phyloP scores from a whole-genome alignment of 805 yeast species.

The Metschnikowia lachancei region DNA sequence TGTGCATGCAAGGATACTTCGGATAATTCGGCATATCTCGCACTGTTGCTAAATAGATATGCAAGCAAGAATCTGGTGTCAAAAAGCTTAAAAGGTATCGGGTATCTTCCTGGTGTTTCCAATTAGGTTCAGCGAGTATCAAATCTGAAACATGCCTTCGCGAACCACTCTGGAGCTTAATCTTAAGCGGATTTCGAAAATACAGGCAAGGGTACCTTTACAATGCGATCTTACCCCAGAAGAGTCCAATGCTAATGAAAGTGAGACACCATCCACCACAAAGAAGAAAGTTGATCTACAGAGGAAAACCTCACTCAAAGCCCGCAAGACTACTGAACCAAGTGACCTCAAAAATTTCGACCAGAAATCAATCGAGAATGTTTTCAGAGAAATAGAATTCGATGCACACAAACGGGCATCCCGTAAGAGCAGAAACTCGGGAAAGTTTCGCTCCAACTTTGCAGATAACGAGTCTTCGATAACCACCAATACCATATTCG shows the following conservation, averaged over 20 bases:
- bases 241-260: conserved; percentile 7
- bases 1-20: conserved; percentile 1
- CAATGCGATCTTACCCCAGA: conserved; percentile 11
- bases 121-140: background rate
- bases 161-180: conserved; percentile 7
- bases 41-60: conserved; percentile 4
- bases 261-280: conserved; percentile 8
- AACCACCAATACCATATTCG: conserved; percentile 49
- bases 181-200: conserved; percentile 11
- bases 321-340: background rate
- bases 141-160: conserved; percentile 3
- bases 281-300: background rate
- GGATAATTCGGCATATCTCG: conserved; percentile 8
- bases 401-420: conserved; percentile 10
- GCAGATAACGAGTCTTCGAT: conserved; percentile 12
- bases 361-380: conserved; percentile 10
- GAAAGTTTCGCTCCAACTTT: conserved; percentile 35
- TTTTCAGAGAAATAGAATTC: conserved; percentile 11
- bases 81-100: background rate
- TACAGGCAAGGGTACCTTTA: conserved; percentile 10
- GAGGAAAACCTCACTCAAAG: conserved; percentile 1
- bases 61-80: background rate
- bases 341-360: conserved; percentile 2
- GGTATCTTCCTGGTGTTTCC: background rate
- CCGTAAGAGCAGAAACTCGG: conserved; percentile 14